Percentiles rank a stretch among this genome's conserved stretches.
These are phyloP conservation scores for Graphiopsis chlorocephala DNA, from an alignment of 2,329 filamentous ascomycete genomes.

Conservation along the genomic window DNA sequence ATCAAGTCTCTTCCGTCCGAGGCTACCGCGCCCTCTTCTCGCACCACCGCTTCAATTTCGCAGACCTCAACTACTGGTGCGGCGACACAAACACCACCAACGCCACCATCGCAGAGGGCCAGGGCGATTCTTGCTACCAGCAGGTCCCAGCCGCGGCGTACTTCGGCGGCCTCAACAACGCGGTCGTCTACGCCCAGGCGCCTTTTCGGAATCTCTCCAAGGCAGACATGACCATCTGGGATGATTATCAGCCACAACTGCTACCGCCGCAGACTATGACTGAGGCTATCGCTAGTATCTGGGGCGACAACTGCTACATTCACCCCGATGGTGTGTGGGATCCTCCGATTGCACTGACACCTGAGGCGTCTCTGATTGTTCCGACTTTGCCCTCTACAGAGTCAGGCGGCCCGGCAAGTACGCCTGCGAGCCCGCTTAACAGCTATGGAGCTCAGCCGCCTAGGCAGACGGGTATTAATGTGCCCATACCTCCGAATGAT, in stretches of 20 bases:
- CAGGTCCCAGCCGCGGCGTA: slow-evolving; percentile 27
- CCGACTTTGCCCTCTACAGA: slow-evolving; percentile 1
- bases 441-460: slow-evolving; percentile 2
- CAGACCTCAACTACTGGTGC: slow-evolving; percentile 28
- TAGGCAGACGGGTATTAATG: slow-evolving; percentile 7
- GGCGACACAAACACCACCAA: slow-evolving; percentile 18
- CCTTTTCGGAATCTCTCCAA: slow-evolving; percentile 9
- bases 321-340: slow-evolving; percentile 23
- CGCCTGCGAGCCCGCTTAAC: slow-evolving; percentile 8
- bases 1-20: slow-evolving; percentile 23
- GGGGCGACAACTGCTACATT: slow-evolving; percentile 19
- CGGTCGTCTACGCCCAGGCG: slow-evolving; percentile 6
- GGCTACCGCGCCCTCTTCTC: slow-evolving; percentile 20
- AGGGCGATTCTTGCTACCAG: slow-evolving; percentile 25
- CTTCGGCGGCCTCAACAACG: slow-evolving; percentile 18
- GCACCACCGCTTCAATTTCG: slow-evolving; percentile 22
- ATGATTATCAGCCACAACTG: slow-evolving; percentile 25
- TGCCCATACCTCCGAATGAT: neutral
- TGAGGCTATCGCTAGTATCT: slow-evolving; percentile 13
- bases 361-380: neutral
- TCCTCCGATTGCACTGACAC: slow-evolving; percentile 21
- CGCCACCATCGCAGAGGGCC: slow-evolving; percentile 19
- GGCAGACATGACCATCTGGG: slow-evolving; percentile 21
- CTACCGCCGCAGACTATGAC: slow-evolving; percentile 16
- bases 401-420: neutral